Evolutionary conservation across 1,139 yeast species (phyloP).

Genomic region (Taiozyma sp.): DNA sequence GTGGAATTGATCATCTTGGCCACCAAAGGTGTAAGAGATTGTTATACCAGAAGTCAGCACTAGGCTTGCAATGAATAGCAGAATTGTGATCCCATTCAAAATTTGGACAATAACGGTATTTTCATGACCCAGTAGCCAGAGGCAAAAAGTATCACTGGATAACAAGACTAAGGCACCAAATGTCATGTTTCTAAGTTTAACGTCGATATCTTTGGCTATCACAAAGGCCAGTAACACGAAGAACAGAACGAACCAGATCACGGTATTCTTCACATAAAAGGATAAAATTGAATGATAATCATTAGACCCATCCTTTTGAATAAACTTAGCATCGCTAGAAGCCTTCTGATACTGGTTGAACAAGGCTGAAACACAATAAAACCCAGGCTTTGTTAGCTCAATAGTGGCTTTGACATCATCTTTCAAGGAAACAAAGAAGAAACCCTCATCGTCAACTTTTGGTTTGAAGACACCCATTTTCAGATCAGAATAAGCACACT

Average conservation of each 20-base stretch:
- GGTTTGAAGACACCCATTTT: not conserved
- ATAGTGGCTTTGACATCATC: not conserved
- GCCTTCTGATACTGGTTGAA: not conserved
- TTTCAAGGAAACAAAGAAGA: not conserved
- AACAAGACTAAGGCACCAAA: not conserved
- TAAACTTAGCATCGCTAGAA: not conserved
- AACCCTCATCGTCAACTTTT: not conserved
- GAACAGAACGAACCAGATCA: not conserved
- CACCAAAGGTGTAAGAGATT: not conserved
- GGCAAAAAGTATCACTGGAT: not conserved
- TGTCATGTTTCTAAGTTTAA: not conserved
- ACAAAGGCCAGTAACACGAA: not conserved
- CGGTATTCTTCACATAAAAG: not conserved
- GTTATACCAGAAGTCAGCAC: not conserved
- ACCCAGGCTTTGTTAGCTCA: not conserved
- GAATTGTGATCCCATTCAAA: not conserved
- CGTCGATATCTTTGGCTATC: not conserved
- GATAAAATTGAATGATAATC: not conserved
- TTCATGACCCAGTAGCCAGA: not conserved
- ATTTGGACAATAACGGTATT: not conserved
- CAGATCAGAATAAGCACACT: not conserved
- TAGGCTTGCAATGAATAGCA: not conserved
- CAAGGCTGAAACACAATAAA: not conserved
- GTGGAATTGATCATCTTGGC: not conserved
- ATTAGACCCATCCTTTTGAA: not conserved